Base-by-base conservation (phyloP, 2,329 filamentous ascomycete genomes). In the Elsinoe batatas region DNA sequence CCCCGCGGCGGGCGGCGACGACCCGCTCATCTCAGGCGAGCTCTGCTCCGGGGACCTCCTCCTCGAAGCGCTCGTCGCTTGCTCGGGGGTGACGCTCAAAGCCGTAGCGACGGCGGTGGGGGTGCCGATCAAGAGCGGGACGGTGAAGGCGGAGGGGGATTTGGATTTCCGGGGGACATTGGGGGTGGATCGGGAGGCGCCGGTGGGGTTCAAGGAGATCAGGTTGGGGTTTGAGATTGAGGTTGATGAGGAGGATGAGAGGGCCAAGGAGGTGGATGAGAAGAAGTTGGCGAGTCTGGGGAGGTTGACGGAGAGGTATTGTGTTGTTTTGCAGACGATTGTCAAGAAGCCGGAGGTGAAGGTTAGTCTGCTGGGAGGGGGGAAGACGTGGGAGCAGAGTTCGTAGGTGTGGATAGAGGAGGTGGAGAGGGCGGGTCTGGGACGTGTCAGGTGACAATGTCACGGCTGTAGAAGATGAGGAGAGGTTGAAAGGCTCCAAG, bases 11-110 rank as follows among this genome's bases (percentile, higher is more conserved):
- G 75, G 75, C 36, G 75, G 75, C 37, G 67, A 69, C n/a, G 70
- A 67, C 13, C 62, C 65, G 8, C 58, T 63, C 2, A 69, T 77
- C 50, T 74, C 71, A 1, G 74, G 74, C 56, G 74, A 77, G 59
- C 67, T 77, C 1, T 77, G 75, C 66, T 72, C 69, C 0, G 74
- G 75, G 11, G 74, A 77, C 60, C 75, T 77, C 73, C 67, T 78
- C 11, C 69, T 77, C 11, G 75, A 77, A 56, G 74, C 74, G 0
- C 67, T 77, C 1, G 75, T 78, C 3, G 75, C 75, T 3, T 77
- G 75, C 62, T 72, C 74, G 1, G 75, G 75, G 20, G 74, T 77
- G 3, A 77, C 75, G n/a, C 65, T 77, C 22, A 76, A 76, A 59
- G 75, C 75, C 8, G 75, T 77, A 1, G 72, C 74, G 3, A 77